phyloP scores from a whole-genome alignment of 106 monocot genomes.

The Dendrobium officinale region DNA sequence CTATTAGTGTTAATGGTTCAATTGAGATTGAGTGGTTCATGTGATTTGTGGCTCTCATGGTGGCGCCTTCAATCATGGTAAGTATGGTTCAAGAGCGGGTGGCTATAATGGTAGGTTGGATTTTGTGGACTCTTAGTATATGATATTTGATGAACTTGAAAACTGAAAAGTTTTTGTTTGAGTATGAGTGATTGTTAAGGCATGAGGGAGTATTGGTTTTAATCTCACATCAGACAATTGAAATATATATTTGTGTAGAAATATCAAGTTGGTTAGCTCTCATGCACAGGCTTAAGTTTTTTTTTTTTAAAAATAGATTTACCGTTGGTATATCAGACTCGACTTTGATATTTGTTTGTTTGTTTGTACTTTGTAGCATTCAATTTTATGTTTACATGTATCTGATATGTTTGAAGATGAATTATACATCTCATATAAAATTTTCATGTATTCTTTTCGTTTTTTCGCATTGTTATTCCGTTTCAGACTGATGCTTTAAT shows the following conservation, averaged over 20 bases:
- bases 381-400: background rate
- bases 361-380: background rate
- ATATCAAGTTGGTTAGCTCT: background rate
- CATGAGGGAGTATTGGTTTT: background rate
- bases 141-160: background rate
- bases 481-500: conserved; percentile 75
- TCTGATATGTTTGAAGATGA: background rate
- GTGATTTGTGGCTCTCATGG: background rate
- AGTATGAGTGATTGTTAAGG: background rate
- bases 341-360: background rate
- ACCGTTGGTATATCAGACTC: background rate
- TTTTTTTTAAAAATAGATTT: background rate
- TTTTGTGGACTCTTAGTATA: background rate
- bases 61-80: background rate
- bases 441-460: background rate
- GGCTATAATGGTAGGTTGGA: background rate
- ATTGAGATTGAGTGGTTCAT: background rate
- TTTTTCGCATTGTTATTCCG: background rate
- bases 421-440: background rate
- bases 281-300: background rate
- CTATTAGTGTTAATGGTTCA: background rate
- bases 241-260: background rate
- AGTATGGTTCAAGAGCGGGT: background rate
- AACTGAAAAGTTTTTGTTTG: background rate
- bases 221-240: background rate